Evolutionary conservation across 768 basidiomycete species (phyloP).

Genomic region (Podaxis sp.): DNA sequence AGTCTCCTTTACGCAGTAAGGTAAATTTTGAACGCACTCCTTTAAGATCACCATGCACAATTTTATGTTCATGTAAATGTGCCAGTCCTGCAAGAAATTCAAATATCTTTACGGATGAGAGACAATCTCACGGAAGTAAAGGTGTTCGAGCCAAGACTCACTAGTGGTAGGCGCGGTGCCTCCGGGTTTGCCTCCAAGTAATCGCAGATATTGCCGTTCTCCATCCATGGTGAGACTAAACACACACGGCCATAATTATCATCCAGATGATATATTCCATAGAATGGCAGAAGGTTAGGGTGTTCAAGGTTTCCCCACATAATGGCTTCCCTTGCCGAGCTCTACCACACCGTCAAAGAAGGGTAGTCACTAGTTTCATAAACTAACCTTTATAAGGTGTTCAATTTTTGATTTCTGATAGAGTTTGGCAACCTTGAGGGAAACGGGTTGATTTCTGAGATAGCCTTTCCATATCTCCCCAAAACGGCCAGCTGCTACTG

Average conservation of each 20-base stretch:
- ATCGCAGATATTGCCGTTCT: constrained; percentile 6
- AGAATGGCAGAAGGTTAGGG: constrained; percentile 12
- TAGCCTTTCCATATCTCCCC: constrained; percentile 29
- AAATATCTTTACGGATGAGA: background rate
- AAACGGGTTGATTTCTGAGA: constrained; percentile 20
- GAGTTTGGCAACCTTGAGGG: constrained; percentile 25
- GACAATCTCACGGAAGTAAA: background rate
- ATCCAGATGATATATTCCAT: constrained; percentile 8
- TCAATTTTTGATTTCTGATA: constrained; percentile 20
- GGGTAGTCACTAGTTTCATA: background rate
- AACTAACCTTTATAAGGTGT: constrained; percentile 21
- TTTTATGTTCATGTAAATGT: constrained; percentile 13
- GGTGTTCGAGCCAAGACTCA: background rate
- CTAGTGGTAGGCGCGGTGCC: constrained; percentile 2
- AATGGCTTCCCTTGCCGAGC: constrained; percentile 4
- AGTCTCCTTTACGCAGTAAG: background rate
- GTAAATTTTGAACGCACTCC: constrained; percentile 13
- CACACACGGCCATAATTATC: background rate
- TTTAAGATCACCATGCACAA: constrained; percentile 24
- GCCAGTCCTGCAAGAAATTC: constrained; percentile 16
- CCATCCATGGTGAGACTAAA: constrained; percentile 15
- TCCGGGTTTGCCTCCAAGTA: constrained; percentile 9
- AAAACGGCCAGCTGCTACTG: constrained; percentile 24
- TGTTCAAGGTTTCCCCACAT: constrained; percentile 11
- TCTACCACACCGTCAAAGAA: background rate